phyloP scores from a whole-genome alignment of 1,139 yeast genomes.

The Nakaseomyces bracarensis region DNA sequence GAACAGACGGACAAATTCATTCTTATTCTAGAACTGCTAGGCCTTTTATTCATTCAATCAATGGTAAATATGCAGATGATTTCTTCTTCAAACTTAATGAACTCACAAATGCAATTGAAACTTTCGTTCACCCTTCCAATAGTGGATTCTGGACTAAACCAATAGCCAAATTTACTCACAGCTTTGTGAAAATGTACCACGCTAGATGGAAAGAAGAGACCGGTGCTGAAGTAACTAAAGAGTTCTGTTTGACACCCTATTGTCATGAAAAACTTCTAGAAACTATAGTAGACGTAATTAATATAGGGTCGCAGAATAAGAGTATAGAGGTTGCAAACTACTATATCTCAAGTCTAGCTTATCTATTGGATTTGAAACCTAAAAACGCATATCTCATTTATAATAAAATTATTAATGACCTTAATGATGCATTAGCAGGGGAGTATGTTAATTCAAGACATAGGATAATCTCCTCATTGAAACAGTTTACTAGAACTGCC shows the following conservation, averaged over 20 bases:
- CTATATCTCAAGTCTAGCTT: conserved; percentile 54
- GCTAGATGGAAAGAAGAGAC: conserved; percentile 46
- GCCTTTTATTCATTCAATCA: conserved; percentile 56
- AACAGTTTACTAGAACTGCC: conserved; percentile 56
- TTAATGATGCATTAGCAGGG: conserved; percentile 74
- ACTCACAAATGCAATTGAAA: conserved; percentile 61
- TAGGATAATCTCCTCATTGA: conserved; percentile 66
- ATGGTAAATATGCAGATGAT: conserved; percentile 43
- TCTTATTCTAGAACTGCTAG: conserved; percentile 55
- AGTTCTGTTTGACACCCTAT: conserved; percentile 38
- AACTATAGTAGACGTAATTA: conserved; percentile 48
- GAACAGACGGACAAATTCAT: conserved; percentile 46
- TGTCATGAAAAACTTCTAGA: conserved; percentile 39
- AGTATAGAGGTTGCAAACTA: conserved; percentile 48
- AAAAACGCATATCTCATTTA: conserved; percentile 39
- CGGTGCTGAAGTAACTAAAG: conserved; percentile 21
- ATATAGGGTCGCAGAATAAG: conserved; percentile 76
- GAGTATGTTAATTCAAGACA: conserved; percentile 75
- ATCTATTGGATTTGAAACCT: conserved; percentile 59
- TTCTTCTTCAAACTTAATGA: conserved; percentile 49
- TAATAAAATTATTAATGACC: conserved; percentile 60
- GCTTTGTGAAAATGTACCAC: conserved; percentile 50
- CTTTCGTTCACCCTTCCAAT: conserved; percentile 89
- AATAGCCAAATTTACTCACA: conserved; percentile 54
- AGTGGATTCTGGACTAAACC: conserved; percentile 75